phyloP scores from a whole-genome alignment of 2,329 filamentous ascomycete species.

The Ophiostoma populinum region DNA sequence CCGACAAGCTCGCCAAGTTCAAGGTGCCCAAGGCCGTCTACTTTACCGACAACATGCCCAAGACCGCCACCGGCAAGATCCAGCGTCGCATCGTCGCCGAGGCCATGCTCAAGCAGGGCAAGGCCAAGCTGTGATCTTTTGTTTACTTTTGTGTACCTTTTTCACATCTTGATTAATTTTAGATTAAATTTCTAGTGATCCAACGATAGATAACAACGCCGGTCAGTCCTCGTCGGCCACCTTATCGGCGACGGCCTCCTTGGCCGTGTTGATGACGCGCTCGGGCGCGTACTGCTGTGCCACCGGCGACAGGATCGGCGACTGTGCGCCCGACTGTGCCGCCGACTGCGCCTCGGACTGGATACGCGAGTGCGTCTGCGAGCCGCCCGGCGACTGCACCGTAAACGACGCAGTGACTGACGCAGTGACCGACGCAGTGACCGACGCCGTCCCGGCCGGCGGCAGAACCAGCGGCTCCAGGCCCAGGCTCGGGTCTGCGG shows the following conservation, averaged over 20 bases:
- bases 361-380: constrained; percentile 5
- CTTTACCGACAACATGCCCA: constrained; percentile 72
- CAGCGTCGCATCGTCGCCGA: constrained; percentile 76
- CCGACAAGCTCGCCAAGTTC: constrained; percentile 58
- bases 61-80: constrained; percentile 84
- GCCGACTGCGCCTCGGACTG: constrained; percentile 6
- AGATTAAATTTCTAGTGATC: neutral
- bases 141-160: neutral
- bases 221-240: constrained; percentile 31
- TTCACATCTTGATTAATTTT: neutral
- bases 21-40: constrained; percentile 78
- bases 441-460: constrained; percentile 8
- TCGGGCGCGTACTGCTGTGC: constrained; percentile 22
- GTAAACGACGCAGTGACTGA: too few species aligned
- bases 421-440: neutral
- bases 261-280: constrained; percentile 31
- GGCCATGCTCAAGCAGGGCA: constrained; percentile 57
- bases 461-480: constrained; percentile 16
- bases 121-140: constrained; percentile 30
- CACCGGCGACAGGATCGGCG: constrained; percentile 1
- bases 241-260: constrained; percentile 34
- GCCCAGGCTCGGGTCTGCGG: constrained; percentile 26
- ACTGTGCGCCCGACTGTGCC: too few species aligned
- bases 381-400: neutral
- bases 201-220: neutral